Evolutionary conservation across 2,329 filamentous ascomycete genomes (phyloP), one percentile per base, ranked within the genome.

Genomic region (Drechmeria coniospora): DNA sequence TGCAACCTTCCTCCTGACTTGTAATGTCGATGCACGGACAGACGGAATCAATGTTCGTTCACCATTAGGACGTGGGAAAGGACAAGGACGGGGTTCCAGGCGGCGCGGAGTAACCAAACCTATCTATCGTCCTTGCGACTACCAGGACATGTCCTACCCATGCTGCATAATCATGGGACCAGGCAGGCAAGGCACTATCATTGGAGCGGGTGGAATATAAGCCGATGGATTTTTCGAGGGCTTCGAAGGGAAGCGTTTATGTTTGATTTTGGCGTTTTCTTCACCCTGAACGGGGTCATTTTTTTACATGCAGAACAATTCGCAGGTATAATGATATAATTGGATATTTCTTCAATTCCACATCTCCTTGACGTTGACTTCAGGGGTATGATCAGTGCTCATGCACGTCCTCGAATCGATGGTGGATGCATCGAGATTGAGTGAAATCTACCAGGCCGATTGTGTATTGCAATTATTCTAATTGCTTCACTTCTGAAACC

Each of bases 161-260:
- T 11, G 21, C 25, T 27, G 25, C 26, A 32, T 31, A 31, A 27
- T 31, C 21, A 23, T 15, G 25, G 24, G 23, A 20, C 19, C 13
- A 4, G 19, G 16, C 6, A 13, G 15, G 12, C 26, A 17, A 18
- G 13, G 11, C 12, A 25, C 24, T 15, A 14, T 15, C 20, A 21
- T 13, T 15, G 11, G 21, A 12, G n/a, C 10, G 16, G 26, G 26
- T 15, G 16, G 22, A 27, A 11, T 21, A 11, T 21, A 9, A 5
- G 10, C 18, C 10, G 9, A 9, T 5, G 4, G 9, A 21, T 21
- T 21, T 9, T 11, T 21, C 9, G 20, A n/a, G 10, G 6, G 5
- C 9, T 9, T 21, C 20, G 20, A 11, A 21, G 9, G 20, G 20
- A 11, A 9, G 10, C 20, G 20, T n/a, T n/a, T n/a, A n/a, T n/a